Evolutionary conservation across 768 basidiomycete genomes (phyloP), one percentile per base, ranked within the genome.

Genomic region (Termitomyces sp.): DNA sequence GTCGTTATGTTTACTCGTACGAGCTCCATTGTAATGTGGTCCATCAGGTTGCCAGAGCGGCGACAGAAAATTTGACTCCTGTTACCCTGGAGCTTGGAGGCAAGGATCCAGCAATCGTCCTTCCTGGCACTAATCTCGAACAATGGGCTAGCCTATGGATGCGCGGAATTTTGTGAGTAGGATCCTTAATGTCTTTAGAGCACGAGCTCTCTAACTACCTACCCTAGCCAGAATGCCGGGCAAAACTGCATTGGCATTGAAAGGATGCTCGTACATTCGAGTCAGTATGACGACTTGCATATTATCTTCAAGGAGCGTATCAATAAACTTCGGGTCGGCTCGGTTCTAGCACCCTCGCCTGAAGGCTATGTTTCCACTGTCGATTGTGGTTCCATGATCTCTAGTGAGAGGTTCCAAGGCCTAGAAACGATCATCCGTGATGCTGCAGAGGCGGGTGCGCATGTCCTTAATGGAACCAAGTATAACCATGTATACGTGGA

Each of bases 201-300:
- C 19, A 45, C 27, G 32, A 4, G 5, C 21, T 45, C n/a, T 56
- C 41, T 56, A 12, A 32, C 54, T 19, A 42, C 25, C 34, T 12
- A 40, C 17, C 46, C 27, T 66, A 95, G 93, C 77, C 94, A 95
- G 77, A 92, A 93, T 58, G 82, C 83, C 50, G 95, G 95, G 21
- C 96, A 98, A 74, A 98, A 98, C 65, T 99, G 96, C 70, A 96
- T 99, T 64, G 96, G 95, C 35, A 91, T 95, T 60, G 96, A 99
- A 70, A 84, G 95, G 2, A 81, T 98, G 62, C 82, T 98, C 45
- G 92, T 98, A 37, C 94, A 95, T 65, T 67, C 75, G 0, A 78
- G 79, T 0, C 87, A 92, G 64, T 89, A 95, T 63, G 83, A 93
- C 46, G 83, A 86, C 5, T 81, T 98, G 48, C 81, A 86, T 62